Evolutionary conservation across 179 eudicot species (phyloP), one percentile per base, ranked within the genome.

Genomic region (Silene coronaria): DNA sequence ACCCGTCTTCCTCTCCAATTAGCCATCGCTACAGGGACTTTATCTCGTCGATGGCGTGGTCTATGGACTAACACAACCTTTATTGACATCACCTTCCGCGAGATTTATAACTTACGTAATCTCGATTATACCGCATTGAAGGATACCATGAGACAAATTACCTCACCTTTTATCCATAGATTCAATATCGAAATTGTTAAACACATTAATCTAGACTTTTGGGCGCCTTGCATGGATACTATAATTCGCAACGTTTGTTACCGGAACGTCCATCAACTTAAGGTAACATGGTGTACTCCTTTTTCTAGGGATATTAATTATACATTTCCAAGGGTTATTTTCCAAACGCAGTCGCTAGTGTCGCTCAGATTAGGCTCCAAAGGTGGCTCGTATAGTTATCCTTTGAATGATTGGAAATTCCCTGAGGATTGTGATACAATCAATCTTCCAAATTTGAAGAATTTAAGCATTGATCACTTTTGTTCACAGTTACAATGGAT

Each of bases 361-460:
- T 70, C 73, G 0, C 0, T 70, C 1, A n/a, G 23, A n/a, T 28
- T 71, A 17, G 5, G 5, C 6, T 8, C 38, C n/a, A n/a, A n/a
- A n/a, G n/a, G n/a, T n/a, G n/a, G n/a, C n/a, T n/a, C n/a, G n/a
- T n/a, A n/a, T n/a, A n/a, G n/a, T n/a, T n/a, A n/a, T n/a, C n/a
- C n/a, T n/a, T n/a, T n/a, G n/a, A n/a, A 6, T 51, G 19, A 3
- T 14, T 26, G 3, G 58, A 0, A 19, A 8, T 23, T 23, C 12
- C 12, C n/a, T 23, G 12, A 21, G 2, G 17, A 42, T 13, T 1
- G 0, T 24, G 34, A 7, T 6, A 3, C 0, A 1, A 53, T 71
- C n/a, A 28, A 71, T 53, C 62, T 71, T 27, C 74, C 74, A 1
- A 71, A 71, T 53, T 13, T 71, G 22, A 51, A 19, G 16, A 51